These are phyloP conservation scores for Phytopythium helicoides DNA, from an alignment of 352 stramenopile genomes.

Conservation along the genomic window DNA sequence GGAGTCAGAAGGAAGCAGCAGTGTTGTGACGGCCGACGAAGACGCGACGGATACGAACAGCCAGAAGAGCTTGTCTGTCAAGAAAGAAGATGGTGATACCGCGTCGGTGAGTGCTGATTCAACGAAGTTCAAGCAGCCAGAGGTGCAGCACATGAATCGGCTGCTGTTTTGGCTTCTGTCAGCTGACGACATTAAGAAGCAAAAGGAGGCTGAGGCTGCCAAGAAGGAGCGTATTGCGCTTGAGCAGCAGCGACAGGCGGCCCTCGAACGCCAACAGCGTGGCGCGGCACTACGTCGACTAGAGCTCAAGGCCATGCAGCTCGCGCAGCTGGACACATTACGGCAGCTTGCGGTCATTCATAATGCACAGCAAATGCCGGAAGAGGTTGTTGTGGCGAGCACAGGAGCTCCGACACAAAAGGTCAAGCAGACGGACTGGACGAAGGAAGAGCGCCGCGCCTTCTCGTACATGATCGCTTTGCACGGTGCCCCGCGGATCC, in stretches of 20 bases:
- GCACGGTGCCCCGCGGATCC: slow-evolving; percentile 71
- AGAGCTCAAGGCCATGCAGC: slow-evolving; percentile 83
- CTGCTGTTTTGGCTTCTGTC: slow-evolving; percentile 85
- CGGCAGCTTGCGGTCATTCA: slow-evolving; percentile 60
- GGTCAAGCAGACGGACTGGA: slow-evolving; percentile 82
- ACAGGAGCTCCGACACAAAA: slow-evolving; percentile 43
- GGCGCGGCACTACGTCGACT: slow-evolving; percentile 59
- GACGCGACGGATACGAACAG: slow-evolving; percentile 24
- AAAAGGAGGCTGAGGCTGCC: slow-evolving; percentile 73
- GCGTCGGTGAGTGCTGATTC: slow-evolving; percentile 6
- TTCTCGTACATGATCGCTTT: slow-evolving; percentile 79
- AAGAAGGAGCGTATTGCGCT: slow-evolving; percentile 70
- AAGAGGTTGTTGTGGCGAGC: slow-evolving; percentile 16
- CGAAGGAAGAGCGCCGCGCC: slow-evolving; percentile 77
- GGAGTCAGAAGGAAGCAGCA: slow-evolving; percentile 48
- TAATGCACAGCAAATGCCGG: slow-evolving; percentile 68
- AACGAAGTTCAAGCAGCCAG: slow-evolving; percentile 78
- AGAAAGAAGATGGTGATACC: slow-evolving; percentile 10
- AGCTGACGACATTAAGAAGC: slow-evolving; percentile 79
- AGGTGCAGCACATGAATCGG: slow-evolving; percentile 90
- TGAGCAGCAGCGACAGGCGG: slow-evolving; percentile 72
- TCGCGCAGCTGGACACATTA: slow-evolving; percentile 78
- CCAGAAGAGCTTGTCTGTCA: slow-evolving; percentile 16
- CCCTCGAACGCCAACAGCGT: slow-evolving; percentile 70
- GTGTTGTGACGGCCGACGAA: slow-evolving; percentile 29